Evolutionary conservation across 1,284 basidiomycete species (phyloP).

Genomic region (Mycena citricolor): DNA sequence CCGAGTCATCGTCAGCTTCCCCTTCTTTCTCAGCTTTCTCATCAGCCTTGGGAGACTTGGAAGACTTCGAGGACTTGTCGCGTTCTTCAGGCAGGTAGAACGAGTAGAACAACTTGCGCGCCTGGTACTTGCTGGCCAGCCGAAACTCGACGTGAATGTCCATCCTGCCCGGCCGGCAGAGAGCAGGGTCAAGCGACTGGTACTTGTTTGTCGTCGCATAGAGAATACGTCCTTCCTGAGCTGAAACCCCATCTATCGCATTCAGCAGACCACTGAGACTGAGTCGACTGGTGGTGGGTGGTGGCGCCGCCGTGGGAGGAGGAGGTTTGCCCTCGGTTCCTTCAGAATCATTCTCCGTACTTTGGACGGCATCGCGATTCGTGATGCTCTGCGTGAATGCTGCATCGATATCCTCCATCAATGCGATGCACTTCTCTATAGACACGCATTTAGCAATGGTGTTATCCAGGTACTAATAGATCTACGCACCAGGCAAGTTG

Average conservation of each 20-base stretch:
- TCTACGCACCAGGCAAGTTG: constrained; percentile 50
- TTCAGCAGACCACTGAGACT: constrained; percentile 74
- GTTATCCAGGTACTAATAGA: too few species aligned
- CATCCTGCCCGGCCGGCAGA: constrained; percentile 77
- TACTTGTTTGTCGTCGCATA: constrained; percentile 79
- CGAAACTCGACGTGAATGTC: constrained; percentile 77
- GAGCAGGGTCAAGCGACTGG: constrained; percentile 62
- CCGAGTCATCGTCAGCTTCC: constrained; percentile 29
- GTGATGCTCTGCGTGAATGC: constrained; percentile 61
- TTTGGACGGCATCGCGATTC: constrained; percentile 42
- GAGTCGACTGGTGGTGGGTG: constrained; percentile 19
- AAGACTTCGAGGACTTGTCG: background rate
- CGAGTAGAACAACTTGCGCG: constrained; percentile 57
- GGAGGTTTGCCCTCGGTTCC: constrained; percentile 14
- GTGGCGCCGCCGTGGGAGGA: constrained; percentile 19
- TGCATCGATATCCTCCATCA: constrained; percentile 83
- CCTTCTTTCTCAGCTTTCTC: constrained; percentile 8
- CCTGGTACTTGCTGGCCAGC: constrained; percentile 66
- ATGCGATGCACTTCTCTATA: constrained; percentile 59
- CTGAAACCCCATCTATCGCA: constrained; percentile 72
- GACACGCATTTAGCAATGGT: constrained; percentile 1
- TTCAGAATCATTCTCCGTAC: constrained; percentile 8
- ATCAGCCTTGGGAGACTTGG: background rate
- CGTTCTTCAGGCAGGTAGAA: constrained; percentile 56
- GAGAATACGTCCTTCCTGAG: constrained; percentile 74